Evolutionary conservation across 768 basidiomycete genomes (phyloP).

Genomic region (Mrakia blollopis): DNA sequence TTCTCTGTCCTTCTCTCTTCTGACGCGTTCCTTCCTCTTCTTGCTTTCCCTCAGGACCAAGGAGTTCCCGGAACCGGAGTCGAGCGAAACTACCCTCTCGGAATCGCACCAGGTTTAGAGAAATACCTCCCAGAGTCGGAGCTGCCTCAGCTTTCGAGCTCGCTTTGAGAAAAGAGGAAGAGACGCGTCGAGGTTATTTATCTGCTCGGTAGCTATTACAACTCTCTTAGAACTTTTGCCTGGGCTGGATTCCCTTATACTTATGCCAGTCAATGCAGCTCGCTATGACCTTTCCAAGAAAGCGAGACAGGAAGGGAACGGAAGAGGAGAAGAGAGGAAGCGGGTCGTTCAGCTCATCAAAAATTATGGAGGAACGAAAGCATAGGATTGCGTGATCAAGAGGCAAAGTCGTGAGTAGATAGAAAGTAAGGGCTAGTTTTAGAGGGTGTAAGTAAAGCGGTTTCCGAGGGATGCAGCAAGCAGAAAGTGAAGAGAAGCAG

Average conservation of each 20-base stretch:
- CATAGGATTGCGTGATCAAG: no score
- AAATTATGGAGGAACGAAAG: no score
- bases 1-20: not conserved
- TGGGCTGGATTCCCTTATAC: no score
- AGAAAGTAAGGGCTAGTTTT: no score
- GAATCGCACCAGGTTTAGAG: constrained; percentile 40
- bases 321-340: no score
- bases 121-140: constrained; percentile 34
- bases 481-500: not conserved
- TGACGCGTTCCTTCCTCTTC: not conserved
- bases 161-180: not conserved
- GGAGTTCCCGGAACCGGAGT: constrained; percentile 36
- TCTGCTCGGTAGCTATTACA: no score
- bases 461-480: not conserved
- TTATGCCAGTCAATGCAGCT: no score
- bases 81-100: constrained; percentile 37
- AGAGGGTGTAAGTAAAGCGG: not conserved
- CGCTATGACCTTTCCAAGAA: no score
- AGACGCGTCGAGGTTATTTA: not conserved
- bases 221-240: no score
- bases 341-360: no score
- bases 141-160: not conserved
- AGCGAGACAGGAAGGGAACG: no score
- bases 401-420: not conserved
- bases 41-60: constrained; percentile 34